Evolutionary conservation across 108 stramenopile species (phyloP).

Genomic region (Aurantiochytrium sp.): DNA sequence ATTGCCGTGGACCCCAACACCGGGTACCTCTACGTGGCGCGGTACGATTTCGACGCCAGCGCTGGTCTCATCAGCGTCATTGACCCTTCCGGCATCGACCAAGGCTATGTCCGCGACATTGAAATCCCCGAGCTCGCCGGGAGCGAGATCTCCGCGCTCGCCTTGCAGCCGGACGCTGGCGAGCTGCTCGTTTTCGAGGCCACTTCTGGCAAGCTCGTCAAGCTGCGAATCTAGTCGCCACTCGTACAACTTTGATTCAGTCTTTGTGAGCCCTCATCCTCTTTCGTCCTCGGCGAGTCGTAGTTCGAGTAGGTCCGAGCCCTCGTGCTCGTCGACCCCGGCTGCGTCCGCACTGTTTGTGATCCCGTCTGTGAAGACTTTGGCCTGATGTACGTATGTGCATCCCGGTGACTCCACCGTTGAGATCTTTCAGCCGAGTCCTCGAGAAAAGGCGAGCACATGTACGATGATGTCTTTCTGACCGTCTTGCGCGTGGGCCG

Average conservation of each 20-base stretch:
- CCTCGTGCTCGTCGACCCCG: too few relatives aligned
- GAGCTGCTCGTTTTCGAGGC: not conserved
- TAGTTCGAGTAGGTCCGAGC: too few relatives aligned
- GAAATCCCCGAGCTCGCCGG: not conserved
- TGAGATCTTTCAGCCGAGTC: too few relatives aligned
- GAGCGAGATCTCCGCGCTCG: not conserved
- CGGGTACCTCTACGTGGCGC: not conserved
- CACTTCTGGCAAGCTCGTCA: not conserved
- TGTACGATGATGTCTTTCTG: too few relatives aligned
- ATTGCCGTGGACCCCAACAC: not conserved
- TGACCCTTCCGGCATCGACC: not conserved
- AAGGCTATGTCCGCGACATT: not conserved
- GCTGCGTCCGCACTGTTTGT: too few relatives aligned
- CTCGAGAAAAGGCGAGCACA: too few relatives aligned
- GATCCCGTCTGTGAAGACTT: too few relatives aligned
- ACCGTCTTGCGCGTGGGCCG: too few relatives aligned
- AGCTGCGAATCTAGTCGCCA: not conserved
- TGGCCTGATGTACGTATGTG: too few relatives aligned
- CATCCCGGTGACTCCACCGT: too few relatives aligned
- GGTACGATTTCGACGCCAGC: not conserved
- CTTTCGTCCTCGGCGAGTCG: too few relatives aligned
- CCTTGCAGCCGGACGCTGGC: not conserved
- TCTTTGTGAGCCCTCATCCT: not conserved
- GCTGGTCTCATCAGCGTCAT: not conserved
- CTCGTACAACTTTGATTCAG: too few relatives aligned